Evolutionary conservation across 371 early-diverging fungal species (phyloP), one percentile per base, ranked within the genome.

Genomic region (Mortierella sp.): DNA sequence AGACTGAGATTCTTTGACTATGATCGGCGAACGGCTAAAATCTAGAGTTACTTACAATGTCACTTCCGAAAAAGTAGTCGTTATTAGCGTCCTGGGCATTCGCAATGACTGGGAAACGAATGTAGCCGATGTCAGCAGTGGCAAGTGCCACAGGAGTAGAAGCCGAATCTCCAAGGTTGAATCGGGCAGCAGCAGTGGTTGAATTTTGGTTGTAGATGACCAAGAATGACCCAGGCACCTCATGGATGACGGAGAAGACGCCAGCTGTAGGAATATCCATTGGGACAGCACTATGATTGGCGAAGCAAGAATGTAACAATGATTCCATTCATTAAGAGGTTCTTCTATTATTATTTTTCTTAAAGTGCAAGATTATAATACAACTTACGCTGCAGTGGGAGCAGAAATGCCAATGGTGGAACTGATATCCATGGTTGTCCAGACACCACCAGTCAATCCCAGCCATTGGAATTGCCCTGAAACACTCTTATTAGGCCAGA

Each of bases 381-480:
- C 29, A 45, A 54, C 80, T 56, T 70, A 78, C 79, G 73, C 73
- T 35, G 57, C 29, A 17, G 37, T 34, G 4, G 74, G 51, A 1
- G 59, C 2, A 37, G 80, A 68, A n/a, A 77, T 28, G 10, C 74
- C 80, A 8, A 43, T 56, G 3, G 60, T 26, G 13, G 80, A 68
- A 29, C 51, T 53, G 32, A 80, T 60, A 15, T 43, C 34, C 9
- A 64, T 22, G 45, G 35, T 17, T n/a, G 68, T 70, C 80, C 80
- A 80, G 40, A 55, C 58, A 23, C 65, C 61, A 2, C 54, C 45
- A 32, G 13, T 61, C 43, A 80, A 29, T 32, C 80, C 80, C 19
- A 80, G 65, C 80, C 80, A 80, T 60, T 70, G 70, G 64, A 80
- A 80, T 54, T 64, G 64, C 9, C 80, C 80, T 29, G 42, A 43